A percentile compares a stretch with the other conserved stretches of the same genome.
Conservation (phyloP, 2,329 filamentous ascomycete genomes). For the Aaosphaeria arxii region DNA sequence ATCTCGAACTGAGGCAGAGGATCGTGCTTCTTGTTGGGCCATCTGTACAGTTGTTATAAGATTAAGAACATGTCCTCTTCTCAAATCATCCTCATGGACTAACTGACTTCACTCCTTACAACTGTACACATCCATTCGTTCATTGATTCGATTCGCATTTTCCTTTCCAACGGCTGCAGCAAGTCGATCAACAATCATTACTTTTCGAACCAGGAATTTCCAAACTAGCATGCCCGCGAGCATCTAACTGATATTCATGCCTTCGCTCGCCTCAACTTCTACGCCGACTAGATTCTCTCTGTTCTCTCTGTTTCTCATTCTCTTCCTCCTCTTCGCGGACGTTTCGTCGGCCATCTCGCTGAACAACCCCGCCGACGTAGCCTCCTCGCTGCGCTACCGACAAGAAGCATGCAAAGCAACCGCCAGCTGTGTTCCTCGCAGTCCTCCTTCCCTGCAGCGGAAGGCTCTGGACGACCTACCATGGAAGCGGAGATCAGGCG, state of each 20-base stretch:
- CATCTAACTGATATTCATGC: conserved; percentile 4
- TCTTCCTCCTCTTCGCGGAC: conserved; percentile 5
- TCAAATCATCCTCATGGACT: conserved; percentile 7
- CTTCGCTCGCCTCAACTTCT: conserved; percentile 1
- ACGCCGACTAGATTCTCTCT: neutral
- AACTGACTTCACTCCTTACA: neutral
- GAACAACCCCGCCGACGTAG: conserved; percentile 13
- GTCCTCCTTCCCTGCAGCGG: conserved; percentile 8
- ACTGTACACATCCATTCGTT: conserved; percentile 5
- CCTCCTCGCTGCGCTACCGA: conserved; percentile 11
- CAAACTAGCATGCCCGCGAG: neutral
- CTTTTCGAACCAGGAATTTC: no score
- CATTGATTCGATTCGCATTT: neutral
- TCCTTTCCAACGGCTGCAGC: conserved; percentile 5
- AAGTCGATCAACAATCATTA: no score
- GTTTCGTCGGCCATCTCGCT: conserved; percentile 5
- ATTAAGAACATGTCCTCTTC: conserved; percentile 1
- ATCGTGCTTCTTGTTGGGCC: neutral
- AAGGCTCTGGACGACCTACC: conserved; percentile 11
- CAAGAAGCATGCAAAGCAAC: conserved; percentile 13
- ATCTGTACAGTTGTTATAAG: conserved; percentile 4
- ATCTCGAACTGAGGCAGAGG: neutral
- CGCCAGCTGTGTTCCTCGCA: conserved; percentile 4
- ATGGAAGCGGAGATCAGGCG: conserved; percentile 7
- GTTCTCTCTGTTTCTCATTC: neutral